Evolutionary conservation across 1,284 basidiomycete species (phyloP).

Genomic region (Schizophyllum amplum): DNA sequence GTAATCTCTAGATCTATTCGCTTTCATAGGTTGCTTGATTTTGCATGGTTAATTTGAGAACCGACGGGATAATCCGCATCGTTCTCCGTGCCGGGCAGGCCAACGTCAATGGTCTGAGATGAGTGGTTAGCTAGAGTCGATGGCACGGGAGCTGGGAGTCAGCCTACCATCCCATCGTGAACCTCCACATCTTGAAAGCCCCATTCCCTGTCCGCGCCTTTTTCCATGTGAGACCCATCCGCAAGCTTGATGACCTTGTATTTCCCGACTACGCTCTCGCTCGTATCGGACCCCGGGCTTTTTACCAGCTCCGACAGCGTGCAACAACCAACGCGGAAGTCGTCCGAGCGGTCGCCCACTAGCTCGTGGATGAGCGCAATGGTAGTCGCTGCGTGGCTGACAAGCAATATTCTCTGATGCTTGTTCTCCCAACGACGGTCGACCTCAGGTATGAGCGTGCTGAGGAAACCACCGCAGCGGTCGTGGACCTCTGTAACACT

Average conservation of each 20-base stretch:
- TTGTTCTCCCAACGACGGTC: conserved; percentile 30
- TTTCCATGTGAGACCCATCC: conserved; percentile 25
- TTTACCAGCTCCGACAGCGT: conserved; percentile 48
- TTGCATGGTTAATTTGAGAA: conserved; percentile 29
- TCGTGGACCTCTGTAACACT: conserved; percentile 55
- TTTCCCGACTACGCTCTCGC: conserved; percentile 23
- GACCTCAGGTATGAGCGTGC: conserved; percentile 41
- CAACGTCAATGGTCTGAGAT: conserved; percentile 42
- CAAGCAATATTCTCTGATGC: conserved; percentile 52
- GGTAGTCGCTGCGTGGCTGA: conserved; percentile 75
- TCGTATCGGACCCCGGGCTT: conserved; percentile 17
- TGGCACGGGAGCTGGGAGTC: neutral
- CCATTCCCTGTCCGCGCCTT: conserved; percentile 67
- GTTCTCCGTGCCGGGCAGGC: conserved; percentile 51
- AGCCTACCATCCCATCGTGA: conserved; percentile 26
- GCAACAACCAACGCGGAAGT: conserved; percentile 62
- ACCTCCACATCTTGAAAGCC: conserved; percentile 37
- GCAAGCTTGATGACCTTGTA: conserved; percentile 44
- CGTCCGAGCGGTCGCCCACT: conserved; percentile 39
- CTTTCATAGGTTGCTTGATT: conserved; percentile 35
- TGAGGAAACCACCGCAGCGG: conserved; percentile 46
- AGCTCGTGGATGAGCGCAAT: conserved; percentile 65
- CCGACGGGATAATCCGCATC: conserved; percentile 51
- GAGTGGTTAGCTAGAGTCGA: conserved; percentile 2
- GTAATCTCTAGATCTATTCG: conserved; percentile 3